A percentile compares a stretch with the other conserved stretches of the same genome.
Evolutionary conservation across 2,329 filamentous ascomycete genomes (phyloP).

Genomic region (Clonostachys chloroleuca): DNA sequence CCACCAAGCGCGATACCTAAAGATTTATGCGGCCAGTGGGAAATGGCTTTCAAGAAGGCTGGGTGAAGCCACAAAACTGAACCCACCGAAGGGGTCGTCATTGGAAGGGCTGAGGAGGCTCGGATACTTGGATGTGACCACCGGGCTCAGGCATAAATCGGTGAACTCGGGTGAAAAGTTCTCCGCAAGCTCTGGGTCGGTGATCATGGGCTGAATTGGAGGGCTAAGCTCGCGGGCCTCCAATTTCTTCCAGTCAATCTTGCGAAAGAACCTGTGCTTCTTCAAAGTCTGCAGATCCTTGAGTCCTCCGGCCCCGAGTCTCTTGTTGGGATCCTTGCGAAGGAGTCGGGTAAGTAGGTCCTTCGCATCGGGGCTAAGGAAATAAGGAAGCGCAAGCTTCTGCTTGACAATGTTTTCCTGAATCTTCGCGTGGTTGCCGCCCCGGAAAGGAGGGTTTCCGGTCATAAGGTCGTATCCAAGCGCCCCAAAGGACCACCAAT

Average conservation of each 20-base stretch:
- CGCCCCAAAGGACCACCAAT: conserved; percentile 98
- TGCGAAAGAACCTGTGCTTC: conserved; percentile 92
- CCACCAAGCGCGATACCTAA: too few relatives aligned
- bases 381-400: conserved; percentile 86
- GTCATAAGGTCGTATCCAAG: conserved; percentile 91
- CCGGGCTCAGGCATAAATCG: conserved; percentile 73
- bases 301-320: conserved; percentile 82
- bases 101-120: conserved; percentile 28
- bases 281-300: conserved; percentile 85
- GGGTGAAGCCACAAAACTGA: conserved; percentile 58
- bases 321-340: conserved; percentile 87
- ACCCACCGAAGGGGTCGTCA: conserved; percentile 58
- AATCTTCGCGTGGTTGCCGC: conserved; percentile 88
- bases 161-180: conserved; percentile 97
- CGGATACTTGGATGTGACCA: conserved; percentile 32
- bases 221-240: conserved; percentile 78
- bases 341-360: conserved; percentile 87
- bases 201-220: conserved; percentile 90
- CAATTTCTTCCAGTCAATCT: conserved; percentile 90
- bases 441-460: conserved; percentile 85
- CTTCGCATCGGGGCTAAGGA: conserved; percentile 85
- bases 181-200: conserved; percentile 91
- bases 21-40: conserved; percentile 3
- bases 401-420: conserved; percentile 94
- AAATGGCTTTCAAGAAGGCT: conserved; percentile 50